These are phyloP conservation scores for Cinnamomum micranthum DNA, from an alignment of 164 flowering plant species.

Conservation along the genomic window DNA sequence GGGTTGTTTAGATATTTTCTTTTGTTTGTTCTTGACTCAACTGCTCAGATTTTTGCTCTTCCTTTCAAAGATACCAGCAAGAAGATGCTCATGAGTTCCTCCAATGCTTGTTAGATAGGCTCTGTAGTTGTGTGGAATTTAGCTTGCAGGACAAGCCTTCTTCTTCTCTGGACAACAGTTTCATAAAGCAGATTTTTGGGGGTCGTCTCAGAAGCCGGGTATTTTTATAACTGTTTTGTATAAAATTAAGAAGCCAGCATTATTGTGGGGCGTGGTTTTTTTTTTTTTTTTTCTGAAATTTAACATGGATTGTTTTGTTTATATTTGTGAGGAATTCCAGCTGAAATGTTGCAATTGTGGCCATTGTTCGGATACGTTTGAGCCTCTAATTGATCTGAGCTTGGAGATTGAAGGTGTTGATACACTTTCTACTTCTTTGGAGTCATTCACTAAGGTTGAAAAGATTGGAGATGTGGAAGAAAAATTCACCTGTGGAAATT, in stretches of 20 bases:
- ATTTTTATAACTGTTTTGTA: neutral
- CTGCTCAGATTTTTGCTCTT: constrained; percentile 55
- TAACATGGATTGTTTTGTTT: neutral
- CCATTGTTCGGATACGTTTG: constrained; percentile 65
- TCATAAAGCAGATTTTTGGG: constrained; percentile 76
- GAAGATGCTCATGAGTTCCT: constrained; percentile 99
- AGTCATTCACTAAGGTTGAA: constrained; percentile 81
- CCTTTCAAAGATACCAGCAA: constrained; percentile 57
- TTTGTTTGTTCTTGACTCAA: constrained; percentile 35
- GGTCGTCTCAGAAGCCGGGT: constrained; percentile 86
- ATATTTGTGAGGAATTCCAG: constrained; percentile 39
- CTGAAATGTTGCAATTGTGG: constrained; percentile 75
- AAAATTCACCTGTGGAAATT: constrained; percentile 56
- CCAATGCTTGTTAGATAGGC: constrained; percentile 71
- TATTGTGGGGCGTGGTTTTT: neutral
- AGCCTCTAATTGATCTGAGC: constrained; percentile 72
- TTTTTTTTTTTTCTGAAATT: neutral
- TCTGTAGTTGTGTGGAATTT: constrained; percentile 27
- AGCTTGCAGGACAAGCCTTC: too few relatives aligned
- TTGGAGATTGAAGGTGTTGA: constrained; percentile 80
- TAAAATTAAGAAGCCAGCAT: too few relatives aligned
- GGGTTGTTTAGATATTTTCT: too few relatives aligned
- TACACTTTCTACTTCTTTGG: constrained; percentile 55
- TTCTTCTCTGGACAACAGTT: constrained; percentile 19
- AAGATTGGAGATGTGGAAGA: constrained; percentile 49